Evolutionary conservation across 2,329 filamentous ascomycete genomes (phyloP).

Genomic region (Xylariaceae sp.): DNA sequence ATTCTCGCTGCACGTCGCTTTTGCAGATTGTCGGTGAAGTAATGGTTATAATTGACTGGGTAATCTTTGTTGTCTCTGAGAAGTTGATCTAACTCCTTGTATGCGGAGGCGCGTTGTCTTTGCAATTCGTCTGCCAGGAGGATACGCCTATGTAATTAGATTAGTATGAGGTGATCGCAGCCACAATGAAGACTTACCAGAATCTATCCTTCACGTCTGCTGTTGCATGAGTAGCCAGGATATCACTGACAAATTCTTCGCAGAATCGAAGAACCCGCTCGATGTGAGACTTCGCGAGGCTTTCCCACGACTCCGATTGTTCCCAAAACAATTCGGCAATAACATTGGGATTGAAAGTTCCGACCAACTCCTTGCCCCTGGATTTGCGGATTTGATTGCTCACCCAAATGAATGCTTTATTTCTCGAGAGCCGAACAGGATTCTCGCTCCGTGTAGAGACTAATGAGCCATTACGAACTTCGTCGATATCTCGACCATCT

Average conservation of each 20-base stretch:
- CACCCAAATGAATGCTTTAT: slow-evolving; percentile 5
- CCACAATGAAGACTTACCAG: not conserved
- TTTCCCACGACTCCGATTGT: slow-evolving; percentile 35
- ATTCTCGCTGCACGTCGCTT: slow-evolving; percentile 12
- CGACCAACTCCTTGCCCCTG: slow-evolving; percentile 36
- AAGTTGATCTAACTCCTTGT: slow-evolving; percentile 27
- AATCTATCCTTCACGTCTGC: slow-evolving; percentile 3
- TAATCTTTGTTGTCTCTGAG: slow-evolving; percentile 28
- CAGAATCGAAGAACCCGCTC: not conserved
- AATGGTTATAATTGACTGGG: slow-evolving; percentile 38
- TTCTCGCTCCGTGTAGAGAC: not conserved
- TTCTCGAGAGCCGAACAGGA: not conserved
- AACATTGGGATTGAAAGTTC: slow-evolving; percentile 38
- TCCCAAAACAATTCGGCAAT: slow-evolving; percentile 40
- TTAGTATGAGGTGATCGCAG: too few species aligned
- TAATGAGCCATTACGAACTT: slow-evolving; percentile 20
- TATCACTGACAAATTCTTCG: slow-evolving; percentile 1
- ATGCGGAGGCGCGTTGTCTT: slow-evolving; percentile 3
- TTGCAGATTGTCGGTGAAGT: slow-evolving; percentile 32
- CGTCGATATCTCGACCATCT: not conserved
- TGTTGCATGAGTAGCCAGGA: slow-evolving; percentile 2
- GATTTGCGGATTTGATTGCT: slow-evolving; percentile 3
- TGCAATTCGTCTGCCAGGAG: not conserved
- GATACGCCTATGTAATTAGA: too few species aligned
- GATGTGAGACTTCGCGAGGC: slow-evolving; percentile 25